phyloP scores from a whole-genome alignment of 768 basidiomycete species.

The Kwoniella heveanensis region DNA sequence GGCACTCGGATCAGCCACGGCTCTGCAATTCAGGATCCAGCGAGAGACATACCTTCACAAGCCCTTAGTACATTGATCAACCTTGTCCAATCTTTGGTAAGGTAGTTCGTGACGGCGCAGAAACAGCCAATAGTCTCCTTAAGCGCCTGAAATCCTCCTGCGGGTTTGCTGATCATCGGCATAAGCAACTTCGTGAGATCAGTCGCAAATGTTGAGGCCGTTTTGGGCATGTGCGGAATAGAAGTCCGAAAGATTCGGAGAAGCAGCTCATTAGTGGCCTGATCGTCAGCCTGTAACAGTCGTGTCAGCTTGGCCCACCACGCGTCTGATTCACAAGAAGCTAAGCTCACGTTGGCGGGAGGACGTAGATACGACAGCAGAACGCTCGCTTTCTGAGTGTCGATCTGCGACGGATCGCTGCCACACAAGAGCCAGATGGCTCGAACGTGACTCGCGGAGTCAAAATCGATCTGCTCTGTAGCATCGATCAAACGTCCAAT shows the following conservation, averaged over 20 bases:
- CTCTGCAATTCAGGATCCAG: too few relatives aligned
- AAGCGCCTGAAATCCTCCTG: slow-evolving; percentile 66
- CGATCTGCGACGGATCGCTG: slow-evolving; percentile 69
- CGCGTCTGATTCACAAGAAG: too few relatives aligned
- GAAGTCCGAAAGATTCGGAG: slow-evolving; percentile 83
- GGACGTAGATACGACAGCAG: slow-evolving; percentile 76
- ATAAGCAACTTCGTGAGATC: slow-evolving; percentile 79
- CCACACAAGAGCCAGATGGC: slow-evolving; percentile 40
- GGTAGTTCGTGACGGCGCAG: slow-evolving; percentile 76
- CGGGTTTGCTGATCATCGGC: slow-evolving; percentile 89
- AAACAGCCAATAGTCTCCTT: slow-evolving; percentile 93
- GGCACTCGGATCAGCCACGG: background rate
- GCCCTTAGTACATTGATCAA: slow-evolving; percentile 80
- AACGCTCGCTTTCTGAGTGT: slow-evolving; percentile 77
- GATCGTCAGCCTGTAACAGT: slow-evolving; percentile 70
- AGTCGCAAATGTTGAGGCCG: slow-evolving; percentile 80
- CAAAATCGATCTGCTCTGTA: slow-evolving; percentile 66
- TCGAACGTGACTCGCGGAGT: slow-evolving; percentile 40
- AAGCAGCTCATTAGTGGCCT: slow-evolving; percentile 78
- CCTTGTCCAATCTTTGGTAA: slow-evolving; percentile 81
- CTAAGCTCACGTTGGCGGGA: slow-evolving; percentile 33
- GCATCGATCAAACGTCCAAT: slow-evolving; percentile 90
- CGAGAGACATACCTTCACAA: slow-evolving; percentile 67
- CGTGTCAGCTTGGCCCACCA: background rate
- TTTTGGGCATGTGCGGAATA: slow-evolving; percentile 86